A percentile compares a stretch with the other conserved stretches of the same genome.
These are phyloP conservation scores for Microthlaspi erraticum DNA, from an alignment of 345 rosid species.

Conservation along the genomic window DNA sequence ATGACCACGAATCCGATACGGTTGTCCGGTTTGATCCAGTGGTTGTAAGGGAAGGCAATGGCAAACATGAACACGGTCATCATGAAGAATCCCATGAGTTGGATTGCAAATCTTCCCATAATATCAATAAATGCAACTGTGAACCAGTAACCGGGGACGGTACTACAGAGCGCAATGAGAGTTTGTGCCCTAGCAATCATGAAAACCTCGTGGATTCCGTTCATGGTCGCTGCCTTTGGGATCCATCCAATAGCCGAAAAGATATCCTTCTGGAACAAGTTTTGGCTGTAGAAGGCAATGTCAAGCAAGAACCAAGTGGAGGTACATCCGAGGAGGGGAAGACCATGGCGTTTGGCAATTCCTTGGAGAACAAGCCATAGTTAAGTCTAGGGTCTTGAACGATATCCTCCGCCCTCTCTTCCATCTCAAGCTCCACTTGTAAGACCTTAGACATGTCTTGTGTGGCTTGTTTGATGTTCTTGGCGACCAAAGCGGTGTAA, in stretches of 20 bases:
- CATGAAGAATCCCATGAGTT: slow-evolving; percentile 62
- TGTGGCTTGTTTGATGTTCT: slow-evolving; percentile 52
- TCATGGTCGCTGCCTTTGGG: slow-evolving; percentile 53
- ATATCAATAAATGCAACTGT: slow-evolving; percentile 55
- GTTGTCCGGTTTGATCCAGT: slow-evolving; percentile 52
- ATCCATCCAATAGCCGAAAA: slow-evolving; percentile 61
- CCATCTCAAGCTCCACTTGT: slow-evolving; percentile 52
- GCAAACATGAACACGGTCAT: slow-evolving; percentile 65
- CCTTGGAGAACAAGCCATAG: slow-evolving; percentile 54
- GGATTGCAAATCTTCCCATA: slow-evolving; percentile 56
- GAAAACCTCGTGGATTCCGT: slow-evolving; percentile 53
- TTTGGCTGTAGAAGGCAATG: slow-evolving; percentile 60
- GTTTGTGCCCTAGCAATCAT: slow-evolving; percentile 58
- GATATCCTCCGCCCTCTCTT: slow-evolving; percentile 34
- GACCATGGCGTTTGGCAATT: slow-evolving; percentile 56
- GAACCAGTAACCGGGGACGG: slow-evolving; percentile 63
- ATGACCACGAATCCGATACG: slow-evolving; percentile 52
- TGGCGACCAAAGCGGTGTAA: slow-evolving; percentile 58
- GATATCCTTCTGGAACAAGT: slow-evolving; percentile 59
- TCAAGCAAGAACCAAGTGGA: slow-evolving; percentile 61
- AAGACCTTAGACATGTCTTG: slow-evolving; percentile 60
- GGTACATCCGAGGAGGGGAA: slow-evolving; percentile 55
- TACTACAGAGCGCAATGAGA: slow-evolving; percentile 56
- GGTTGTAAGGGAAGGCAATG: slow-evolving; percentile 57
- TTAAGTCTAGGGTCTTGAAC: slow-evolving; percentile 17